phyloP scores from a whole-genome alignment of 192 early-diverging fungal species.

The Mortierella antarctica region DNA sequence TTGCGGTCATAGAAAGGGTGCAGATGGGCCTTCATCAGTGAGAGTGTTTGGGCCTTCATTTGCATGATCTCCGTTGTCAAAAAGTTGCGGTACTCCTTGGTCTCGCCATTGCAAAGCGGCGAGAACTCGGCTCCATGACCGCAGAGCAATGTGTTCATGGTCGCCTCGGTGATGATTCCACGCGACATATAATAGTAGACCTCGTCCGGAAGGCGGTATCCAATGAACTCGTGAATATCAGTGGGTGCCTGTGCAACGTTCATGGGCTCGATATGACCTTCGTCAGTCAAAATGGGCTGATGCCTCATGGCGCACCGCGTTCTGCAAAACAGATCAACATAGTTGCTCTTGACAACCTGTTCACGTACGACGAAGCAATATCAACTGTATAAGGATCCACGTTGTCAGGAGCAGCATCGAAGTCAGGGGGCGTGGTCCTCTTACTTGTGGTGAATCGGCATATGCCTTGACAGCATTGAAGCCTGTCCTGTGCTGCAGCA shows the following conservation, averaged over 20 bases:
- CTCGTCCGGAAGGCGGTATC: constrained; percentile 77
- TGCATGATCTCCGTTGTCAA: constrained; percentile 65
- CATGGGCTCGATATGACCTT: constrained; percentile 78
- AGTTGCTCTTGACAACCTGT: constrained; percentile 64
- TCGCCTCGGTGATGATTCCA: constrained; percentile 63
- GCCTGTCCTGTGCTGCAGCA: constrained; percentile 76
- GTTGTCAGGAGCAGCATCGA: not conserved
- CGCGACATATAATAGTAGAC: constrained; percentile 77
- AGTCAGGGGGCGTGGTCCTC: not conserved
- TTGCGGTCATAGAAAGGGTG: constrained; percentile 75
- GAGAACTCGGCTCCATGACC: constrained; percentile 75
- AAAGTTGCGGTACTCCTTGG: constrained; percentile 75
- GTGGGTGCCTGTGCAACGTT: constrained; percentile 70
- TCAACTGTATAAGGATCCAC: not conserved
- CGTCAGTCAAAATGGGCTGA: constrained; percentile 75
- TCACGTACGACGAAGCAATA: not conserved
- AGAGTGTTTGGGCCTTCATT: constrained; percentile 68
- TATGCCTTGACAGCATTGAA: constrained; percentile 77
- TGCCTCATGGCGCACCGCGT: constrained; percentile 77
- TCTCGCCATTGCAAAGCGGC: constrained; percentile 86
- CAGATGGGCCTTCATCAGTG: constrained; percentile 65
- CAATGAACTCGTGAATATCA: constrained; percentile 86
- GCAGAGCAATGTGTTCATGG: constrained; percentile 73
- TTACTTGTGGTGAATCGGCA: constrained; percentile 56
- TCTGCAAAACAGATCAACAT: constrained; percentile 78